Base-by-base conservation (phyloP, 495 filamentous ascomycete genomes). In the Parathielavia hyrcaniae region DNA sequence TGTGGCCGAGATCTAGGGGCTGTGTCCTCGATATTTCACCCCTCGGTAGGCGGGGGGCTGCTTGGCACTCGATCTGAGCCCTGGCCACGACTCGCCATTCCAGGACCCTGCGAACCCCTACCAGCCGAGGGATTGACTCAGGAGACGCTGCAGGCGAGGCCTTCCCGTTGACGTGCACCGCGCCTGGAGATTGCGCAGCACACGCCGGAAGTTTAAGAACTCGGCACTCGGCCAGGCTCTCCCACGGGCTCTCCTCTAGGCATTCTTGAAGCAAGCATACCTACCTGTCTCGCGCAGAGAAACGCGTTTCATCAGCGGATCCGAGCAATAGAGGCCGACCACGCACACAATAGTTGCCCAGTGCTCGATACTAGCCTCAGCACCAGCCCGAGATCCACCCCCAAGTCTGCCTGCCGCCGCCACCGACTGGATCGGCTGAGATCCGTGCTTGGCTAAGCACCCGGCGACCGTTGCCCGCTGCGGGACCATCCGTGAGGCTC, bases 1-100 rank as follows among this genome's bases (percentile, higher is more conserved):
- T 64, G 52, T 61, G 63, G 55, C 8, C 14, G n/a, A 32, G 36
- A 46, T 35, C 23, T 56, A 61, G 63, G 59, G 63, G 63, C 63
- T 65, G 63, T 59, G 63, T 50, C 32, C 45, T n/a, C 23, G 43
- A 44, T 44, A 49, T 44, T 36, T 50, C 62, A 56, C 34, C 54
- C 43, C 11, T 47, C 48, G 17, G 47, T 34, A 35, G 43, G 52
- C 51, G 50, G 51, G 35, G 45, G 55, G 45, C 44, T 49, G 43
- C 49, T 58, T 57, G 53, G 57, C 53, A 22, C 34, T 46, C 17
- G 50, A 43, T 50, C 54, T n/a, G n/a, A 43, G 23, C 49, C 20
- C 50, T 16, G 26, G 43, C 55, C 50, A 57, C 50, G 50, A 48
- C 47, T 45, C 44, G 55, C 41, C 26, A 50, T 53, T 10, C 41